A percentile compares a stretch with the other conserved stretches of the same genome.
Conservation (phyloP, 192 early-diverging fungal species). For the Entomortierella beljakovae region DNA sequence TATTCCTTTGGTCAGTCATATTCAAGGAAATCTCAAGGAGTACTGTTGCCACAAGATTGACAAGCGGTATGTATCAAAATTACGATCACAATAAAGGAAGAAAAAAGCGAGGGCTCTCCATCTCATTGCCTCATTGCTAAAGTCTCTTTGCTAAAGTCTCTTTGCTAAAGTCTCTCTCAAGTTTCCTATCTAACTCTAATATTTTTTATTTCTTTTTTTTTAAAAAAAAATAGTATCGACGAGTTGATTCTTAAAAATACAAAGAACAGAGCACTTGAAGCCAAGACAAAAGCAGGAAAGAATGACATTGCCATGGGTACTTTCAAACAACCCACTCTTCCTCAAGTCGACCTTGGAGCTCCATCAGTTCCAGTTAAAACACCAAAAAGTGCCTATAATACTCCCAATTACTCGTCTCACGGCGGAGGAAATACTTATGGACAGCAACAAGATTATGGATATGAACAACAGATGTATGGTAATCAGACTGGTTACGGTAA, state of each 20-base stretch:
- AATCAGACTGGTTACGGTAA: constrained; percentile 21
- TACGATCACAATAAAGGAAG: background rate
- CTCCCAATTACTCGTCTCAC: background rate
- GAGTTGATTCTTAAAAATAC: constrained; percentile 41
- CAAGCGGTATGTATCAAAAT: constrained; percentile 71
- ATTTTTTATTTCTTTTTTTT: background rate
- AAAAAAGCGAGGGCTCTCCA: no score
- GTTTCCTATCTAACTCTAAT: background rate
- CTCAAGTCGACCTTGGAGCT: constrained; percentile 29
- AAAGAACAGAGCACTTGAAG: constrained; percentile 27
- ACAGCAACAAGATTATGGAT: constrained; percentile 27
- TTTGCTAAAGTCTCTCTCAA: background rate
- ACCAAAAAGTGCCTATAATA: constrained; percentile 16
- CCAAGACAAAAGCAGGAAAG: constrained; percentile 19
- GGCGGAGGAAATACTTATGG: background rate
- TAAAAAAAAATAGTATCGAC: constrained; percentile 18
- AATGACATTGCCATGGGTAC: constrained; percentile 30
- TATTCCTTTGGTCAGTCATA: constrained; percentile 80
- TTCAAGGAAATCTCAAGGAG: constrained; percentile 90
- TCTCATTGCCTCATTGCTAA: no score
- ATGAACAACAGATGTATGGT: background rate
- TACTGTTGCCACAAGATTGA: constrained; percentile 91
- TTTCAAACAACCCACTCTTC: constrained; percentile 34
- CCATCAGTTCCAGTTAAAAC: constrained; percentile 12
- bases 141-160: background rate